phyloP scores from a whole-genome alignment of 2,329 filamentous ascomycete genomes.

The Nigrospora osmanthi region DNA sequence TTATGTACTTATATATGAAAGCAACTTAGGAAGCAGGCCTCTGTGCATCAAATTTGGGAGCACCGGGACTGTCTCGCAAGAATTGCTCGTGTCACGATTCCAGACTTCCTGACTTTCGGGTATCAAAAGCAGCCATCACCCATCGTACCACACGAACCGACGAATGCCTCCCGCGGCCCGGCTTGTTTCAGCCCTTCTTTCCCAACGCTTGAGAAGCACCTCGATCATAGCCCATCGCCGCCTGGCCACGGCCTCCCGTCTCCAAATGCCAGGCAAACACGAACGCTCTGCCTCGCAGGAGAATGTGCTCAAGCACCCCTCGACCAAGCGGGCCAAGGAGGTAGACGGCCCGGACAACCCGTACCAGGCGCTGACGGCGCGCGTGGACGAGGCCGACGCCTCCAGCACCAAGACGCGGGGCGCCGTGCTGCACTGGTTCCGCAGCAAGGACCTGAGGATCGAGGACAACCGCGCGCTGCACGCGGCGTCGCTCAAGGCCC shows the following conservation, averaged over 20 bases:
- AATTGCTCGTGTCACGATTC: no score
- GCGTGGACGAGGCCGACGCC: conserved; percentile 1
- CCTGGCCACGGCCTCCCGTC: neutral
- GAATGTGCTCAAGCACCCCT: conserved; percentile 14
- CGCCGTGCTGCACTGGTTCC: conserved; percentile 16
- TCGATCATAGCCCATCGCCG: neutral
- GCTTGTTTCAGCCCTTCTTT: no score
- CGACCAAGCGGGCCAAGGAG: conserved; percentile 17
- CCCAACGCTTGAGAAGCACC: no score
- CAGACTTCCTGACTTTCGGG: no score
- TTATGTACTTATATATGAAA: no score
- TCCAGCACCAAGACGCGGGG: neutral
- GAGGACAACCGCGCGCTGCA: conserved; percentile 15
- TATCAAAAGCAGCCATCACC: no score
- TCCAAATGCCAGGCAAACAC: conserved; percentile 5
- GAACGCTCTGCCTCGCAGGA: conserved; percentile 10
- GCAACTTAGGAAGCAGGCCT: no score
- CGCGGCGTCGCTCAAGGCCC: conserved; percentile 10
- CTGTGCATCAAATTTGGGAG: no score
- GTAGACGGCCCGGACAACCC: conserved; percentile 12
- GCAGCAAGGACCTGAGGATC: conserved; percentile 14
- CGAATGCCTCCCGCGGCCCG: no score
- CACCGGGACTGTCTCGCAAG: no score
- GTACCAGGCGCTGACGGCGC: conserved; percentile 5
- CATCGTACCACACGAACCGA: no score